These are phyloP conservation scores for Pyracantha coccinea DNA, from an alignment of 331 rosid genomes.

Conservation along the genomic window DNA sequence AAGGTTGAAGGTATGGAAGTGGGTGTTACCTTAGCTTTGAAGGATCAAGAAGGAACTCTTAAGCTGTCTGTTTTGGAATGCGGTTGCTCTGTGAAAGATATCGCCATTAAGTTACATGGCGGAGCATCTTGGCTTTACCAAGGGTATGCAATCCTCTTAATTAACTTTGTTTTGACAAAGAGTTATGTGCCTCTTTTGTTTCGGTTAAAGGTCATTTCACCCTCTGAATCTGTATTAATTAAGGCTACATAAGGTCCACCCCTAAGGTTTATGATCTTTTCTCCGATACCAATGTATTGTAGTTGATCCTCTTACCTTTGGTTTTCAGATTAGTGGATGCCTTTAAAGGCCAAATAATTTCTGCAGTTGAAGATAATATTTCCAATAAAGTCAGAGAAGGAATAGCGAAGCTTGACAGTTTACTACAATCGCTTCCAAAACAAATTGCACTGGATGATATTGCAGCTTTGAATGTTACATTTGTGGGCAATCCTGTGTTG, in stretches of 20 bases:
- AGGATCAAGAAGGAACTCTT: conserved; percentile 60
- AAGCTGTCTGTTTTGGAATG: conserved; percentile 51
- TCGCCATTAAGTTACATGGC: conserved; percentile 59
- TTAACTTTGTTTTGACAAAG: neutral
- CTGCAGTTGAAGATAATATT: conserved; percentile 58
- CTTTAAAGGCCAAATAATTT: conserved; percentile 52
- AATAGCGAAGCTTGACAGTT: conserved; percentile 35
- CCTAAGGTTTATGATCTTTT: neutral
- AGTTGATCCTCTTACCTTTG: conserved; percentile 10
- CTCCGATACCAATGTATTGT: neutral
- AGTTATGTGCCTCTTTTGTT: neutral
- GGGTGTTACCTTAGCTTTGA: conserved; percentile 49
- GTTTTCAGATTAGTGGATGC: conserved; percentile 59
- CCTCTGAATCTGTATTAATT: neutral
- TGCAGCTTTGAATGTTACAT: conserved; percentile 59
- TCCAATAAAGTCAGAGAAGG: conserved; percentile 54
- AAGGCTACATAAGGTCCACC: neutral
- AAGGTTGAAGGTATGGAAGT: conserved; percentile 72
- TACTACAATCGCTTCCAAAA: conserved; percentile 62
- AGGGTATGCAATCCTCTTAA: conserved; percentile 45
- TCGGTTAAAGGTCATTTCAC: neutral
- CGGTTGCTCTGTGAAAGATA: conserved; percentile 51
- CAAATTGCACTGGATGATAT: conserved; percentile 33
- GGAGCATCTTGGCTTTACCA: conserved; percentile 97
- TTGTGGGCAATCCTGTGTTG: conserved; percentile 45